Percentiles rank a stretch among this genome's conserved stretches.
These are phyloP conservation scores for Cochlearia excelsa DNA, from an alignment of 345 rosid species.

Conservation along the genomic window DNA sequence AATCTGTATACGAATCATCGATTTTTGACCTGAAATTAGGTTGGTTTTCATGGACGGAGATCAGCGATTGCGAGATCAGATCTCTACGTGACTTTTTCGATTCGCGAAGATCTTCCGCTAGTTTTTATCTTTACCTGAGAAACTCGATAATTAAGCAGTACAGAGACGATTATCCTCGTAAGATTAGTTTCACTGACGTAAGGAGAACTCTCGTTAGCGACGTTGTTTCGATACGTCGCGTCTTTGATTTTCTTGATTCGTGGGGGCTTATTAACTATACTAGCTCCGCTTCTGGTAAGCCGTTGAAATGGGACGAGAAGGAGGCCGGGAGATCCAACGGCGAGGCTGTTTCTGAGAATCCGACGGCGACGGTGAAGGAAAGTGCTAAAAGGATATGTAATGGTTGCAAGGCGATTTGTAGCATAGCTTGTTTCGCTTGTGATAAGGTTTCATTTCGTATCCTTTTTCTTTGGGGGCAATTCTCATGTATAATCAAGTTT, in stretches of 20 bases:
- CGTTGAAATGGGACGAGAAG: constrained; percentile 88
- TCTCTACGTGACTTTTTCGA: constrained; percentile 79
- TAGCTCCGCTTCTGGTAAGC: constrained; percentile 48
- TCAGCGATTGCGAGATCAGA: constrained; percentile 71
- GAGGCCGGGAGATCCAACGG: constrained; percentile 50
- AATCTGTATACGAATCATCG: background rate
- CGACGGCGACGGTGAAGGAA: constrained; percentile 39
- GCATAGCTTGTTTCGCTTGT: constrained; percentile 77
- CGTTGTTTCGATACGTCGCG: constrained; percentile 85
- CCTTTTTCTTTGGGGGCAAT: background rate
- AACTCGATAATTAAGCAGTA: constrained; percentile 70
- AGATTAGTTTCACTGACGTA: constrained; percentile 79
- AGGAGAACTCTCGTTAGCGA: constrained; percentile 76
- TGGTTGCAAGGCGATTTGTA: constrained; percentile 80
- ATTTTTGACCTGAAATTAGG: constrained; percentile 38
- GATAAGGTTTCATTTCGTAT: constrained; percentile 65
- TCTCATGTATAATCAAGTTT: too few relatives aligned
- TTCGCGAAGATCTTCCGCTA: constrained; percentile 59
- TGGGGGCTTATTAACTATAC: constrained; percentile 88
- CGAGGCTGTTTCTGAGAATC: constrained; percentile 35
- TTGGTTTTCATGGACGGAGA: constrained; percentile 69
- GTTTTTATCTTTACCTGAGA: constrained; percentile 57
- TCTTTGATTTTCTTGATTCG: constrained; percentile 80
- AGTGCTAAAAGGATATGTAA: constrained; percentile 58
- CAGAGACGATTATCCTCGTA: constrained; percentile 56